Evolutionary conservation across 148 eudicot genomes (phyloP), one percentile per base, ranked within the genome.

Genomic region (Cornus controversa): DNA sequence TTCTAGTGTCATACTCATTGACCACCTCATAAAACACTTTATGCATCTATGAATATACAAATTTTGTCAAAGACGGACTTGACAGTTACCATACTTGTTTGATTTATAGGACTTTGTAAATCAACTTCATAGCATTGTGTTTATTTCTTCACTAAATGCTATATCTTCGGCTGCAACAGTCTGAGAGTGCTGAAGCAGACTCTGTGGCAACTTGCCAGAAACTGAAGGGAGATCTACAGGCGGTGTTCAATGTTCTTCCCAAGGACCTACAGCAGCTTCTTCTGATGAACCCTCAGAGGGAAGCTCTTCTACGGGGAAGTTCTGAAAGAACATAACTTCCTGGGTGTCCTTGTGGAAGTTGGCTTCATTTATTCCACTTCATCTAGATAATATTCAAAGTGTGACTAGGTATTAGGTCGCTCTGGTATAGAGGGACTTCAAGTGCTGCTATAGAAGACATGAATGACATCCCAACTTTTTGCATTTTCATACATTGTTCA

Each of bases 211-310:
- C 80, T 42, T 84, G 82, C 64, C 72, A 85, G 85, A 93, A 96
- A 83, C 80, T 96, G 84, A 91, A 83, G 89, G 90, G 86, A 75
- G 99, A 91, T 80, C 86, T 96, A 64, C 85, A 71, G 79, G 86
- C 91, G 57, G 86, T 96, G 79, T 96, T 89, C 72, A 79, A 73
- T 79, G 89, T 88, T 73, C 93, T 93, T 63, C 97, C 99, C 2
- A 82, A 82, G 78, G 99, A 93, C 82, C 85, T 87, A 87, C 97
- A 91, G 72, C 84, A 94, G 78, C 90, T 89, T 79, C 90, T 94
- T 54, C 82, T 90, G 28, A 85, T 94, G 90, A 94, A 92, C 81
- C 97, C 98, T 22, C 88, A 90, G 69, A 84, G 89, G 79, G 91
- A 87, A 62, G 80, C 89, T 72, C 89, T 89, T 27, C 70, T 92